These are phyloP conservation scores for Cercospora sp. DNA, from an alignment of 2,329 filamentous ascomycete species.

Conservation along the genomic window DNA sequence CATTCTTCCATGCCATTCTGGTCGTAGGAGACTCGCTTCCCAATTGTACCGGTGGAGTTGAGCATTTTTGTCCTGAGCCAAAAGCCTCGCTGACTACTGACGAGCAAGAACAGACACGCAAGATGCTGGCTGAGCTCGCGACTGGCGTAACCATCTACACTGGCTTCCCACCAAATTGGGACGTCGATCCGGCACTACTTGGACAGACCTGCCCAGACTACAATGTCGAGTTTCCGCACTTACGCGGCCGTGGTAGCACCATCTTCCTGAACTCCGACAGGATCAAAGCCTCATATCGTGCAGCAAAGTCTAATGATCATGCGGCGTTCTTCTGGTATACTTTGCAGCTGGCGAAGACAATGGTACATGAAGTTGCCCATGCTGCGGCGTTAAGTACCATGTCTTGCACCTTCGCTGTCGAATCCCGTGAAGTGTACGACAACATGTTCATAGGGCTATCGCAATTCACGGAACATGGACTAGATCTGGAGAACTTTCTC, in stretches of 20 bases:
- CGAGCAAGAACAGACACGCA: not conserved
- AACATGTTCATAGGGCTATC: not conserved
- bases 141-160: not conserved
- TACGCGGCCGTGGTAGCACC: not conserved
- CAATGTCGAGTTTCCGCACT: not conserved
- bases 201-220: not conserved
- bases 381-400: not conserved
- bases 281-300: not conserved
- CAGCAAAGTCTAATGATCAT: not conserved
- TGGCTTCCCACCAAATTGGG: too few relatives aligned
- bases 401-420: not conserved
- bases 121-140: not conserved
- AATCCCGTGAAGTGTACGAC: not conserved
- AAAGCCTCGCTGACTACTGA: not conserved
- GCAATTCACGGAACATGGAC: not conserved
- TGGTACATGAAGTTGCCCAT: slow-evolving; percentile 1
- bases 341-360: not conserved
- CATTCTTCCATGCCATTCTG: not conserved
- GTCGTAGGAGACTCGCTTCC: not conserved
- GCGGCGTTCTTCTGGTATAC: not conserved
- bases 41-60: not conserved
- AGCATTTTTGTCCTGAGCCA: not conserved
- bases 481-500: not conserved
- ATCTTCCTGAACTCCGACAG: not conserved
- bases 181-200: too few relatives aligned